Base-by-base conservation (phyloP, 768 basidiomycete genomes). In the Boletales sp. region DNA sequence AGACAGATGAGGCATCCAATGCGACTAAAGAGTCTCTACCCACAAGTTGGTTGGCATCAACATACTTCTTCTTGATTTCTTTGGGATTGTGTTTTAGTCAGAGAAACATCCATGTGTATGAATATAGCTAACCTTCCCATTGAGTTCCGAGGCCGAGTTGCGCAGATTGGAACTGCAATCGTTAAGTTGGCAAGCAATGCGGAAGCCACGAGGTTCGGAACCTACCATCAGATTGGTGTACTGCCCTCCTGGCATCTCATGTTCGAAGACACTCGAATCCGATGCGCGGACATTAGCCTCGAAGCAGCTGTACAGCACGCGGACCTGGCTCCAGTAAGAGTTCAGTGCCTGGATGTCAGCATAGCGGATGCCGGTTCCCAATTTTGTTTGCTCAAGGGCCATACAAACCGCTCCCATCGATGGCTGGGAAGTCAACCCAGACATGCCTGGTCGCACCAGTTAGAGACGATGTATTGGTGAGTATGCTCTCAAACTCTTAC, bases 191-290 rank as follows among this genome's bases (percentile, higher is more conserved):
- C 35, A 41, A 44, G 49, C 49, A 55, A 62, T 56, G 52, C 40
- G 37, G 33, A n/a, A 49, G 54, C 35, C 51, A 53, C 43, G 34
- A 41, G 51, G 35, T 48, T 53, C 33, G 28, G 39, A n/a, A 59
- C 79, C 44, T 65, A 92, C 90, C 90, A 93, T 93, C 58, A 93
- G 74, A 69, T 93, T 93, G 31, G 91, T 93, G 68, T 92, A 93
- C 68, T 93, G 92, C 40, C 94, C 95, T 66, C 94, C 96, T 47
- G 95, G 95, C 96, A 99, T 98, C 73, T 96, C 94, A 71, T 97
- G 95, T 65, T 94, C 94, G 69, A 97, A 99, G 46, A 98, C 94
- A 71, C 91, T 93, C 42, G 94, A 96, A 67, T 98, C 96, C 46
- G 93, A 94, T 21, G 94, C 91, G 46, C 93, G 84, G 59, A 98